Conservation (phyloP, 805 yeast genomes). For the Hanseniaspora nectarophila region DNA sequence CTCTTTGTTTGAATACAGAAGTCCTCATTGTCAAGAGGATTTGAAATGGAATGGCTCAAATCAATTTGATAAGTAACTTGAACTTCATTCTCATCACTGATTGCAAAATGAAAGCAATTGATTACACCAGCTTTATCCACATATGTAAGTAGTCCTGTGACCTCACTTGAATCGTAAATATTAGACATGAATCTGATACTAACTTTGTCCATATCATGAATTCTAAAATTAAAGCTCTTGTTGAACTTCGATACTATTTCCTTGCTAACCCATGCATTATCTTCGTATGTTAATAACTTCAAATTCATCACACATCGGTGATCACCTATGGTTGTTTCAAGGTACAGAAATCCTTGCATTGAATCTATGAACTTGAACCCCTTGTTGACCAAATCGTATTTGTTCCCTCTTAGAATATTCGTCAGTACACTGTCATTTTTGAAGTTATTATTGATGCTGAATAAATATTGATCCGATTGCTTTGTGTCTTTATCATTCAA, state of each 20-base stretch:
- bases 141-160: neutral
- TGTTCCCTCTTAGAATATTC: neutral
- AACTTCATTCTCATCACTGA: neutral
- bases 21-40: neutral
- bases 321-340: neutral
- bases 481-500: neutral
- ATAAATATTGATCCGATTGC: neutral
- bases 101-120: neutral
- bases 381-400: neutral
- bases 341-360: neutral
- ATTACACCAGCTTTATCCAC: neutral
- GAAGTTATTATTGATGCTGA: neutral
- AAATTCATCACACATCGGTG: neutral
- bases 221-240: neutral
- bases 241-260: neutral
- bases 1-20: neutral
- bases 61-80: neutral
- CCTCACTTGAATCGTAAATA: neutral
- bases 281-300: neutral
- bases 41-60: neutral
- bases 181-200: neutral
- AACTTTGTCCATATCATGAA: neutral
- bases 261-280: neutral
- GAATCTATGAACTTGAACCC: neutral
- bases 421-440: neutral